Evolutionary conservation across 306 rosid species (phyloP), one percentile per base, ranked within the genome.

Genomic region (Glycyrrhiza uralensis): DNA sequence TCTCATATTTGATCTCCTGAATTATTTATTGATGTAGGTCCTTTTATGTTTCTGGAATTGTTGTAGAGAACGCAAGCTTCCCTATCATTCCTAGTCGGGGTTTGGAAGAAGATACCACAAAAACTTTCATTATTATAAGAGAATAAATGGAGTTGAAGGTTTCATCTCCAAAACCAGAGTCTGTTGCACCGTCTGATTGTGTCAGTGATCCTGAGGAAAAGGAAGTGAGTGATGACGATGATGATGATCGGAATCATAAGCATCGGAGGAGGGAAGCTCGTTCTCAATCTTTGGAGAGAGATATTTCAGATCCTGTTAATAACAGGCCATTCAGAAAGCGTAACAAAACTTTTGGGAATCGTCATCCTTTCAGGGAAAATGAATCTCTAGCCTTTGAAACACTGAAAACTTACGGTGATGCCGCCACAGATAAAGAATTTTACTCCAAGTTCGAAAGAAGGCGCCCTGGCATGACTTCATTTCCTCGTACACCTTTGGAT

Each of bases 191-290:
- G 4, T 80, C 89, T 72, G 92, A 88, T 82, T 83, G 81, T 39
- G 70, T 64, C 63, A 87, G 91, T 89, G 93, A 91, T 66, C 97
- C 96, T 5, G 96, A 89, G 80, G 99, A 95, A 72, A 89, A 88
- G 87, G 99, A 95, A 83, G 85, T 95, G 58, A 95, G 96, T 62
- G 99, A 95, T 20, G 99, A 95, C 0, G 97, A 94, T 20, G 99
- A 94, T 41, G 97, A 91, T 60, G 99, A 95, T 76, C 87, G 99
- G 61, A 95, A 95, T 85, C 99, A 91, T 78, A 91, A 91, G 79
- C 96, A 91, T 87, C 87, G 97, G 54, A 84, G 96, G 78, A 83
- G 84, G 75, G 97, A 81, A 20, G 80, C 81, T 39, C 87, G 80
- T 44, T 91, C 99, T 76, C 92, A 86, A 66, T 95, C 97, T 51